A percentile compares a stretch with the other conserved stretches of the same genome.
Evolutionary conservation across 345 rosid genomes (phyloP).

Genomic region (Stellera chamaejasme): DNA sequence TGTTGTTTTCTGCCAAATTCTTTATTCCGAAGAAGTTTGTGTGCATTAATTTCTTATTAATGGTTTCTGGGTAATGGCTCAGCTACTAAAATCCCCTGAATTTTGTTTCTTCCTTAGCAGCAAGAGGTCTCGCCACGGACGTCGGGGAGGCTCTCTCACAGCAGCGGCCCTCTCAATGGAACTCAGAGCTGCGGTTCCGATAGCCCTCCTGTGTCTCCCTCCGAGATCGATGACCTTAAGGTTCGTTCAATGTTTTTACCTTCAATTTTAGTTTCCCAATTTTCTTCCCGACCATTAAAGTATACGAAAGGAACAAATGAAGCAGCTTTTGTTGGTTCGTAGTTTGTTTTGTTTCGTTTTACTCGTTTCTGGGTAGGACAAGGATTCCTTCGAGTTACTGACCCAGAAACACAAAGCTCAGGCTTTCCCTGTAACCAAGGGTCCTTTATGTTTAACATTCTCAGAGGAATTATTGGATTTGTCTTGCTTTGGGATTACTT

Average conservation of each 20-base stretch:
- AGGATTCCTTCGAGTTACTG: slow-evolving; percentile 26
- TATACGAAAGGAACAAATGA: no score
- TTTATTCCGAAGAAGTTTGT: not conserved
- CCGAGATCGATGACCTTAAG: slow-evolving; percentile 70
- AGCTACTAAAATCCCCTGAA: not conserved
- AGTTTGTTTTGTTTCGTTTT: slow-evolving; percentile 1
- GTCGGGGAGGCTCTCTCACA: slow-evolving; percentile 78
- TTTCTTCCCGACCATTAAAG: no score
- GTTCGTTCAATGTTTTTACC: slow-evolving; percentile 19
- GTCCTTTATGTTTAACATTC: slow-evolving; percentile 12
- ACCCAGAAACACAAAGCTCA: slow-evolving; percentile 22
- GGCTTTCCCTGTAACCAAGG: slow-evolving; percentile 58
- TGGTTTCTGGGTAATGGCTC: not conserved
- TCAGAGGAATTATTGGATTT: no score
- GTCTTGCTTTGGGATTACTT: no score
- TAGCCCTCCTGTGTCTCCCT: slow-evolving; percentile 96
- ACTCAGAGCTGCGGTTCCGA: slow-evolving; percentile 46
- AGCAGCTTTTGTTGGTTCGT: slow-evolving; percentile 6
- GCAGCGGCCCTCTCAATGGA: slow-evolving; percentile 76
- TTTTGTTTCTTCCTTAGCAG: slow-evolving; percentile 27
- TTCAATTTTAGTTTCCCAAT: no score
- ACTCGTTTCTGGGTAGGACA: slow-evolving; percentile 16
- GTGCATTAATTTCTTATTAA: not conserved
- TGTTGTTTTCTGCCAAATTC: not conserved
- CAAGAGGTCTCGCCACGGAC: slow-evolving; percentile 86